Percentiles rank a stretch among this genome's conserved stretches.
These are phyloP conservation scores for Lagenidium sp. DNA, from an alignment of 352 stramenopile species.

Conservation along the genomic window DNA sequence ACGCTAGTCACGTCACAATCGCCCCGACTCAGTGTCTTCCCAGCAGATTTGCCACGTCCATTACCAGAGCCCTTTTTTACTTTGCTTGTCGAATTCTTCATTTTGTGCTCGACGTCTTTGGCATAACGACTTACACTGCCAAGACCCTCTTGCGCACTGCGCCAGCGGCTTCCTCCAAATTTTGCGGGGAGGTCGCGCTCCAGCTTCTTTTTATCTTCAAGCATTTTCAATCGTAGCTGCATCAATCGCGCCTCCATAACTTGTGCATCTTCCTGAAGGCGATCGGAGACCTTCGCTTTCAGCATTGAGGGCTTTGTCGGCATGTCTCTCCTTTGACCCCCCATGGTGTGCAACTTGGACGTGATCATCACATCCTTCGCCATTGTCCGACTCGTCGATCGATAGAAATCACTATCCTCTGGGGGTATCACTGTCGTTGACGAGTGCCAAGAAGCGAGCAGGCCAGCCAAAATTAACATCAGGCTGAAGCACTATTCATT, in stretches of 20 bases:
- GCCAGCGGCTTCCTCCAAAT: slow-evolving; percentile 60
- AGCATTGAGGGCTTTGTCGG: background rate
- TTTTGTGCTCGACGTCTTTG: slow-evolving; percentile 41
- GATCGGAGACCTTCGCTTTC: slow-evolving; percentile 31
- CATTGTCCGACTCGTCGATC: no score
- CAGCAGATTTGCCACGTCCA: background rate
- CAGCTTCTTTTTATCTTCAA: slow-evolving; percentile 55
- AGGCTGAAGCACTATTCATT: no score
- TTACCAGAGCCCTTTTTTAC: slow-evolving; percentile 4
- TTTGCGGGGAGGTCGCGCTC: slow-evolving; percentile 44
- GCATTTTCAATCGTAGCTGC: slow-evolving; percentile 45
- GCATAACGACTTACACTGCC: slow-evolving; percentile 68
- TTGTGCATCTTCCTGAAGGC: slow-evolving; percentile 63
- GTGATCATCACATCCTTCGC: slow-evolving; percentile 10
- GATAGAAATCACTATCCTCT: no score
- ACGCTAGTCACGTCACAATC: no score
- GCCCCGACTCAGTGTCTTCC: slow-evolving; percentile 11
- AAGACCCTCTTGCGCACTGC: slow-evolving; percentile 61
- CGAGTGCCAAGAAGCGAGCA: no score
- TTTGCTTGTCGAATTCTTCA: slow-evolving; percentile 8
- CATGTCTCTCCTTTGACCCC: background rate
- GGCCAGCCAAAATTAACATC: no score
- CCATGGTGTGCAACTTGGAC: background rate
- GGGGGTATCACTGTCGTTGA: no score
- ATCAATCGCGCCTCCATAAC: slow-evolving; percentile 59